A percentile compares a stretch with the other conserved stretches of the same genome.
phyloP scores from a whole-genome alignment of 768 basidiomycete species.

The Chalciporus chontae region DNA sequence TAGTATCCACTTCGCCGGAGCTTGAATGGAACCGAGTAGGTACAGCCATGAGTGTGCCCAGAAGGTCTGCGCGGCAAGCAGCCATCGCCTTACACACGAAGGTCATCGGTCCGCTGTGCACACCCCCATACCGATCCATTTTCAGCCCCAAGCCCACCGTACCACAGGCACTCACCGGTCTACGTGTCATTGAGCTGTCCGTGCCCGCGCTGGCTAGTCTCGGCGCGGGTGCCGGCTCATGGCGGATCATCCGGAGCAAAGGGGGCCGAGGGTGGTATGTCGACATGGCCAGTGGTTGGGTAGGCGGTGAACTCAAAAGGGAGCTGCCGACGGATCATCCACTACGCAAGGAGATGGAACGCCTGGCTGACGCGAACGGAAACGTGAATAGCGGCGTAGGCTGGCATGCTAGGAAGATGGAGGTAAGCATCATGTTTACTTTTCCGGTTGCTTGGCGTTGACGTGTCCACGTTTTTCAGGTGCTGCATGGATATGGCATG shows the following conservation, averaged over 20 bases:
- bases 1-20: slow-evolving; percentile 74
- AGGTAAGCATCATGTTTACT: slow-evolving; percentile 51
- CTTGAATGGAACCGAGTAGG: slow-evolving; percentile 52
- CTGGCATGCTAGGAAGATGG: slow-evolving; percentile 97
- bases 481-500: slow-evolving; percentile 88
- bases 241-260: slow-evolving; percentile 89
- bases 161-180: slow-evolving; percentile 52
- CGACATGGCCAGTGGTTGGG: slow-evolving; percentile 83
- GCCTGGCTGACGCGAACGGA: slow-evolving; percentile 75
- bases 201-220: slow-evolving; percentile 65
- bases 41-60: slow-evolving; percentile 22
- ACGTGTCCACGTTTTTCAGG: slow-evolving; percentile 34
- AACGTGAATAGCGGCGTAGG: slow-evolving; percentile 90
- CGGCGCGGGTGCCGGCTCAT: slow-evolving; percentile 76
- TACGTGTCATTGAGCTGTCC: slow-evolving; percentile 87
- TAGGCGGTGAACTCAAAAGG: slow-evolving; percentile 50
- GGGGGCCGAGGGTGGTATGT: slow-evolving; percentile 96
- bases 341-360: slow-evolving; percentile 65
- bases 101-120: slow-evolving; percentile 77
- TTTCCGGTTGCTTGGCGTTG: not conserved
- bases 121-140: slow-evolving; percentile 71
- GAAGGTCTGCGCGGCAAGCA: slow-evolving; percentile 59
- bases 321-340: slow-evolving; percentile 61
- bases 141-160: slow-evolving; percentile 31
- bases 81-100: slow-evolving; percentile 74